phyloP scores from a whole-genome alignment of 2,329 filamentous ascomycete genomes.

The Colletotrichum endophyticum region DNA sequence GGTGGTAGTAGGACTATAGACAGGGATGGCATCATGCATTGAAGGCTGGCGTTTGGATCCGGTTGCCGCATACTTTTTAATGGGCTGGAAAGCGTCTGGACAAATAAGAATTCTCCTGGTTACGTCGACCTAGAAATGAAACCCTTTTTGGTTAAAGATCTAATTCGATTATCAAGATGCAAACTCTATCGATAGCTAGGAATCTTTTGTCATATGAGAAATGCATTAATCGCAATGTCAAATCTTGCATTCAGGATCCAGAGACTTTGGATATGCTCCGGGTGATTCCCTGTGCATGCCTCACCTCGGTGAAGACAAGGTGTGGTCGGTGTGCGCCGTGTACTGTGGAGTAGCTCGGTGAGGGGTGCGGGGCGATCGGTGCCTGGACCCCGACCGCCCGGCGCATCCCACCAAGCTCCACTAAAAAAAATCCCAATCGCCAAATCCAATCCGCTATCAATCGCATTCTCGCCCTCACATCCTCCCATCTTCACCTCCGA shows the following conservation, averaged over 20 bases:
- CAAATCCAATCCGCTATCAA: not conserved
- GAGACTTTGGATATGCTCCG: not conserved
- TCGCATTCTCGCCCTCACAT: not conserved
- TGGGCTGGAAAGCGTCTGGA: constrained; percentile 5
- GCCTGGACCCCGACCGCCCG: not conserved
- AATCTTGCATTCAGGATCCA: not conserved
- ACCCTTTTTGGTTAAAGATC: not conserved
- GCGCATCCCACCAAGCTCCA: constrained; percentile 8
- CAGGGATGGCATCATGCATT: constrained; percentile 10
- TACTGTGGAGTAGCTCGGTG: not conserved
- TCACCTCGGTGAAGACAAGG: not conserved
- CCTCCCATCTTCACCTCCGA: no score
- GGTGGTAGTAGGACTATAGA: not conserved
- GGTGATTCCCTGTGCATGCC: not conserved
- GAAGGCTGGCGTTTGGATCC: constrained; percentile 11
- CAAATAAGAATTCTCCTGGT: not conserved
- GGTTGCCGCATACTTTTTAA: not conserved
- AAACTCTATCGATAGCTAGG: not conserved
- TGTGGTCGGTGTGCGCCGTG: not conserved
- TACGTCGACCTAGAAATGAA: not conserved
- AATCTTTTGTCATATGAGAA: not conserved
- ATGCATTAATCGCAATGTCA: not conserved
- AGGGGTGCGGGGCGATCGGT: not conserved
- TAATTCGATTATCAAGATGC: not conserved
- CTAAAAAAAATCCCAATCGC: constrained; percentile 14